Conservation (phyloP, 768 basidiomycete species). For the Asterophora parasitica region DNA sequence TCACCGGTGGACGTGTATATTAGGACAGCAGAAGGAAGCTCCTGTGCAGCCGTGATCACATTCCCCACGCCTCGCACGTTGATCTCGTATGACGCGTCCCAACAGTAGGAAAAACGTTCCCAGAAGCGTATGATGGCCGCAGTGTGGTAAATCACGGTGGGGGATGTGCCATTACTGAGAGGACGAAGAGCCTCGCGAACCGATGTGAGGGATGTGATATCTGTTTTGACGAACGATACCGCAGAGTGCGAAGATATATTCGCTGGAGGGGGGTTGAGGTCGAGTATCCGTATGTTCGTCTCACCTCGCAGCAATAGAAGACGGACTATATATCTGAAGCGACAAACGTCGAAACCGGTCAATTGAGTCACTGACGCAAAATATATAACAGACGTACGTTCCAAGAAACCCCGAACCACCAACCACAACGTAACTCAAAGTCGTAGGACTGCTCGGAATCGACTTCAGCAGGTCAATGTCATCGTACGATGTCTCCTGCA, state of each 20-base stretch:
- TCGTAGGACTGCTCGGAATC: slow-evolving; percentile 20
- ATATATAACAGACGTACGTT: slow-evolving; percentile 17
- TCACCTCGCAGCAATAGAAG: slow-evolving; percentile 31
- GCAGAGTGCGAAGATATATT: slow-evolving; percentile 20
- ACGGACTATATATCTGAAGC: slow-evolving; percentile 26
- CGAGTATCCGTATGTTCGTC: slow-evolving; percentile 27
- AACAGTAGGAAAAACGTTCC: slow-evolving; percentile 40
- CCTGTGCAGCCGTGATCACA: slow-evolving; percentile 39
- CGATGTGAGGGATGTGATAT: slow-evolving; percentile 27
- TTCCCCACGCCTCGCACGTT: slow-evolving; percentile 48
- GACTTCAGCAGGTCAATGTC: slow-evolving; percentile 24
- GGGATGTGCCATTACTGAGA: slow-evolving; percentile 36
- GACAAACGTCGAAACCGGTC: background rate
- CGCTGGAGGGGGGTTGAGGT: slow-evolving; percentile 23
- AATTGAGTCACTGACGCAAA: background rate
- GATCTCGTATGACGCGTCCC: slow-evolving; percentile 39
- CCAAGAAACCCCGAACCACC: slow-evolving; percentile 31
- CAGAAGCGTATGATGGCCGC: slow-evolving; percentile 55
- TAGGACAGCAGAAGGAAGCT: slow-evolving; percentile 35
- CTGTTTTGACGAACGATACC: slow-evolving; percentile 25
- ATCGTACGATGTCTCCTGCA: slow-evolving; percentile 23
- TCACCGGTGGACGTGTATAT: slow-evolving; percentile 43
- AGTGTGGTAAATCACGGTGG: slow-evolving; percentile 50
- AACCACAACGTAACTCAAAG: slow-evolving; percentile 24
- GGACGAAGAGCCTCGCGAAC: slow-evolving; percentile 22